These are phyloP conservation scores for Moesziomyces parantarcticus DNA, from an alignment of 1,284 basidiomycete species.

Conservation along the genomic window DNA sequence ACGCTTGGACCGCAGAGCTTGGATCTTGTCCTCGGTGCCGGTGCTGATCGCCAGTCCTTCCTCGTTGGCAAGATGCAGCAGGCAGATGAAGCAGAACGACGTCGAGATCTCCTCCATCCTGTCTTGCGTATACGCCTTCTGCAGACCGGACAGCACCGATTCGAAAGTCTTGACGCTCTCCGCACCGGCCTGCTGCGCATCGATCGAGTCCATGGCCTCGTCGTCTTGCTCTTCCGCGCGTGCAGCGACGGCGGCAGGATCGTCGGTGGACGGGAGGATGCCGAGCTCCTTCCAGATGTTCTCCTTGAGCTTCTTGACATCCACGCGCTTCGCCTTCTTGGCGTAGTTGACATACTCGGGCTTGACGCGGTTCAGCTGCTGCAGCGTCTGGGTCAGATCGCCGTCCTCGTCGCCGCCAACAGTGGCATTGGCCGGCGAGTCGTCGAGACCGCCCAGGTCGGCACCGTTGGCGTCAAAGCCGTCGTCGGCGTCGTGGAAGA, in stretches of 20 bases:
- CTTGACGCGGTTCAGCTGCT: slow-evolving; percentile 78
- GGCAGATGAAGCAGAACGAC: slow-evolving; percentile 98
- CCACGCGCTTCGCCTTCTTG: slow-evolving; percentile 94
- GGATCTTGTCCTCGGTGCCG: slow-evolving; percentile 37
- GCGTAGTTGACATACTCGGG: slow-evolving; percentile 94
- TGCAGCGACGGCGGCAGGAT: slow-evolving; percentile 17
- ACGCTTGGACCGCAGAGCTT: slow-evolving; percentile 41
- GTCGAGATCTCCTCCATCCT: slow-evolving; percentile 99
- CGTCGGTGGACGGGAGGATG: slow-evolving; percentile 32
- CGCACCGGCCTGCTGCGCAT: slow-evolving; percentile 6
- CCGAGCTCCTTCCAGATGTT: slow-evolving; percentile 93
- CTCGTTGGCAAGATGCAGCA: slow-evolving; percentile 93
- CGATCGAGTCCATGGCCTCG: slow-evolving; percentile 19
- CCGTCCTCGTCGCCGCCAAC: slow-evolving; percentile 74
- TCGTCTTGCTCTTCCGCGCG: slow-evolving; percentile 23
- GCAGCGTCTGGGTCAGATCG: slow-evolving; percentile 83
- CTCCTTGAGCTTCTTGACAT: slow-evolving; percentile 95
- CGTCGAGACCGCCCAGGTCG: slow-evolving; percentile 33
- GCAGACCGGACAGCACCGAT: slow-evolving; percentile 83
- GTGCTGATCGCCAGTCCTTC: slow-evolving; percentile 75
- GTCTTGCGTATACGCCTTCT: slow-evolving; percentile 84
- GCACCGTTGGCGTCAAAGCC: slow-evolving; percentile 66
- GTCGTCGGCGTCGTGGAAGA: slow-evolving; percentile 93
- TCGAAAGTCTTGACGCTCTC: slow-evolving; percentile 73
- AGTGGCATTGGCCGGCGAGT: slow-evolving; percentile 56